Evolutionary conservation across 805 yeast genomes (phyloP).

Genomic region (Torulaspora gathmanii): DNA sequence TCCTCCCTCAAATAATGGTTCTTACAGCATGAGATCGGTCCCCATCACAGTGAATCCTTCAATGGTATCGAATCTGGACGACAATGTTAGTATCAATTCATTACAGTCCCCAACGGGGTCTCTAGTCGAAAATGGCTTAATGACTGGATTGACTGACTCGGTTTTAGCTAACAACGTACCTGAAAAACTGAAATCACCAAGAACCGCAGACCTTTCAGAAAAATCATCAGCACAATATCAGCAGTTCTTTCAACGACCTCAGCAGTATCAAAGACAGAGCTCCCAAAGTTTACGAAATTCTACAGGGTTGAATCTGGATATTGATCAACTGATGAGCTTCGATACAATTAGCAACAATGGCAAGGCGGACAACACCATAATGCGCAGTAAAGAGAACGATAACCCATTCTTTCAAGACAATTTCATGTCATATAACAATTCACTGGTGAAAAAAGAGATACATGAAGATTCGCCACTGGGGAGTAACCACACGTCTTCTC

Average conservation of each 20-base stretch:
- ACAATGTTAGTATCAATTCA: conserved; percentile 13
- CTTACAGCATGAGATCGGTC: conserved; percentile 9
- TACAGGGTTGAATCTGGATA: conserved; percentile 4
- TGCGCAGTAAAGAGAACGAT: conserved; percentile 2
- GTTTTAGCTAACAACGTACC: conserved; percentile 5
- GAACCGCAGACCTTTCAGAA: conserved; percentile 4
- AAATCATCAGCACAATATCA: conserved; percentile 3
- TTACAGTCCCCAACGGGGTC: conserved; percentile 17
- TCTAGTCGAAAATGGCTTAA: conserved; percentile 5
- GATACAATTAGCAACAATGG: not conserved
- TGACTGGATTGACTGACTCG: conserved; percentile 3
- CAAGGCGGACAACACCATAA: not conserved
- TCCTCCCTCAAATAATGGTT: conserved; percentile 5
- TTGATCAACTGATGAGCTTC: conserved; percentile 8
- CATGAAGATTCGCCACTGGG: conserved; percentile 16
- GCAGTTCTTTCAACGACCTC: conserved; percentile 1
- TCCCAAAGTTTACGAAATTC: conserved; percentile 2
- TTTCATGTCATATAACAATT: conserved; percentile 4
- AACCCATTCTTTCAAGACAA: conserved; percentile 10
- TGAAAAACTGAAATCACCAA: conserved; percentile 12
- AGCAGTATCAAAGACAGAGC: conserved; percentile 6
- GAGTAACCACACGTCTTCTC: conserved; percentile 19
- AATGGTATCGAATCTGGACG: conserved; percentile 17
- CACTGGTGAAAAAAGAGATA: conserved; percentile 5
- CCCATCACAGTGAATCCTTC: conserved; percentile 20